Conservation (phyloP, 2,329 filamentous ascomycete genomes). For the Colletotrichum karsti region DNA sequence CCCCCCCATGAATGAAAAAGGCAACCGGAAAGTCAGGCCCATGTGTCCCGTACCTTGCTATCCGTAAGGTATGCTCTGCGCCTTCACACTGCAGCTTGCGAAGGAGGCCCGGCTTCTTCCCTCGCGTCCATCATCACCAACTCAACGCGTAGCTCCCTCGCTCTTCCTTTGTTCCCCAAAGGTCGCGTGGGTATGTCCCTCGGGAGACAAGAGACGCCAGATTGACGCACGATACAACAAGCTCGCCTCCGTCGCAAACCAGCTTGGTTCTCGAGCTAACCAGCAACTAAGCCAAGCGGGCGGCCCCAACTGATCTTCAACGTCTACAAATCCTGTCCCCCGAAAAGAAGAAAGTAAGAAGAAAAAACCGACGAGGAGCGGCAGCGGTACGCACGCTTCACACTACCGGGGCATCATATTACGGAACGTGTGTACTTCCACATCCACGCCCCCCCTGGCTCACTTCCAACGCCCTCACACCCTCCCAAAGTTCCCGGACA, state of each 20-base stretch:
- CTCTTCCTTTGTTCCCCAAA: conserved; percentile 20
- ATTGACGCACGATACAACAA: conserved; percentile 24
- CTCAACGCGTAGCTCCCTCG: neutral
- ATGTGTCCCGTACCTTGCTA: no score
- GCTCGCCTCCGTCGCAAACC: conserved; percentile 23
- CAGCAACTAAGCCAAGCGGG: conserved; percentile 1
- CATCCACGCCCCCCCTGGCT: neutral
- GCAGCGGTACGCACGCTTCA: conserved; percentile 16
- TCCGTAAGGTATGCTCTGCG: neutral
- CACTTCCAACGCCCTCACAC: neutral
- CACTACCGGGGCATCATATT: neutral
- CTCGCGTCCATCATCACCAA: neutral
- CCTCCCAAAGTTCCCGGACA: conserved; percentile 24
- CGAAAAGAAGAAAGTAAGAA: conserved; percentile 1
- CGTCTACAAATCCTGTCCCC: conserved; percentile 5
- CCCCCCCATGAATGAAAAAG: neutral
- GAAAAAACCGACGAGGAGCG: neutral
- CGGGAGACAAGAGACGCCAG: conserved; percentile 22
- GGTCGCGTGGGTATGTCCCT: conserved; percentile 10
- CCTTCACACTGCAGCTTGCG: neutral
- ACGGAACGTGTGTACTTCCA: conserved; percentile 14
- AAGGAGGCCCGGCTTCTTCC: neutral
- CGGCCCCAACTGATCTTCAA: conserved; percentile 26
- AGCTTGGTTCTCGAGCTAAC: conserved; percentile 5
- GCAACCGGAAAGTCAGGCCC: no score